Base-by-base conservation (phyloP, 148 eudicot species). In the Rhododendron ferrugineum region DNA sequence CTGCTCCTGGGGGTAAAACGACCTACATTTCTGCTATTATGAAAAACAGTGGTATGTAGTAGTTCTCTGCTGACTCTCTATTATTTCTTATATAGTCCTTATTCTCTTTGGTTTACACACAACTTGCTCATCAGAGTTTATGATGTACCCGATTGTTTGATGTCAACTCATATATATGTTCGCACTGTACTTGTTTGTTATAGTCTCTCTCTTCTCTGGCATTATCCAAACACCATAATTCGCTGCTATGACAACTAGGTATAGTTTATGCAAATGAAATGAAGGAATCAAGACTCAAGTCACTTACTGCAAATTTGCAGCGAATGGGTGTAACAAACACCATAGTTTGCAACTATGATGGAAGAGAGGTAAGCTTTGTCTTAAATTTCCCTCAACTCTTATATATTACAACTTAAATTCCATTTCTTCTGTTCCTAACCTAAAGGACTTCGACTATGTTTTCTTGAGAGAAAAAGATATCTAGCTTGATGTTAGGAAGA, bases 1-100 rank as follows among this genome's bases (percentile, higher is more conserved):
- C 99, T 89, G 98, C 99, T 82, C 99, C 99, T 85, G 99, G 99
- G 88, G 99, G 99, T 66, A 96, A 97, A 92, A 94, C 99, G 58
- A 95, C 98, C 50, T 95, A 97, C 82, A 84, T 95, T 87, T 94
- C 98, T 80, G 93, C 98, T 60, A 93, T 95, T 66, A 97, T 97
- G 99, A 95, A 95, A 86, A 96, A 96, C 86, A 96, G 95, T 84
- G 98, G 98, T 96, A 88, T 79, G 87, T 78, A 74, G 70, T 80
- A 14, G 47, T 83, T 47, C 60, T 23, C 32, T 13, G 5, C 26
- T 56, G 36, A 49, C 60, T 54, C 40, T 23, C 26, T 68, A 20
- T 64, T 2, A 40, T 72, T 73, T 37, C 42, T 26, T 32, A 23
- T 18, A 3, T 56, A 18, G 5, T 34, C 40, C 7, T 52, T 54